Evolutionary conservation across 2,329 filamentous ascomycete genomes (phyloP).

Genomic region (Furcasterigmium sp.): DNA sequence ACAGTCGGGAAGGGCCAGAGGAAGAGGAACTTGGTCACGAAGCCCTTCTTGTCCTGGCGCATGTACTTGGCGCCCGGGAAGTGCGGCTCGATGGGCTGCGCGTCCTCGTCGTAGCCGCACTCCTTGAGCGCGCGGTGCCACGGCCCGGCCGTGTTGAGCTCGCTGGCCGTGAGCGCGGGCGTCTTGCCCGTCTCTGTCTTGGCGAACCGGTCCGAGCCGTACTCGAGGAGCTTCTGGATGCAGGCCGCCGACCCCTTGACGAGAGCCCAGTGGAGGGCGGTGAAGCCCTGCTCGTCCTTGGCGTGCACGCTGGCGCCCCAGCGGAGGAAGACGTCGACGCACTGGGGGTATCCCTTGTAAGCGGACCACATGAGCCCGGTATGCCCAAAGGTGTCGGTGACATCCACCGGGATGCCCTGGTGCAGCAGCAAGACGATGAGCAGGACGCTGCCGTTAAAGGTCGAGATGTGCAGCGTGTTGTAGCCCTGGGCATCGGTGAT

Average conservation of each 20-base stretch:
- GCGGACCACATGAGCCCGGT: conserved; percentile 98
- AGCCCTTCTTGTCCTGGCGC: conserved; percentile 69
- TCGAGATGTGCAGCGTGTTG: conserved; percentile 95
- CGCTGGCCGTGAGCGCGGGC: conserved; percentile 75
- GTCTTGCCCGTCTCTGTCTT: conserved; percentile 89
- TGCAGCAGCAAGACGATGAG: conserved; percentile 85
- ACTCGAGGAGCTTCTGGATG: conserved; percentile 91
- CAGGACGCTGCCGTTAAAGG: conserved; percentile 92
- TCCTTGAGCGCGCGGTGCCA: conserved; percentile 82
- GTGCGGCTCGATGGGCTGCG: conserved; percentile 60
- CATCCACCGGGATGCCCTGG: conserved; percentile 91
- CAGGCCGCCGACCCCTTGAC: conserved; percentile 89
- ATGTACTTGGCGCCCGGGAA: conserved; percentile 70
- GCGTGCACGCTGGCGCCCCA: conserved; percentile 95
- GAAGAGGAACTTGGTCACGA: conserved; percentile 84
- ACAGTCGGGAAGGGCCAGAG: conserved; percentile 79
- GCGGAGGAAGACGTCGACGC: conserved; percentile 84
- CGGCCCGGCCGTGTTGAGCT: conserved; percentile 79
- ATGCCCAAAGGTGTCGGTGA: conserved; percentile 83
- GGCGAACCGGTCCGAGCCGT: conserved; percentile 88
- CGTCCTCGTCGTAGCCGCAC: conserved; percentile 77
- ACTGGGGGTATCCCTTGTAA: conserved; percentile 92
- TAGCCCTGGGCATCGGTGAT: conserved; percentile 93
- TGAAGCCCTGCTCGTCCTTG: conserved; percentile 87
- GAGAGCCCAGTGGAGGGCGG: conserved; percentile 91